Conservation (phyloP, 2,329 filamentous ascomycete genomes). For the Fusarium sp. region DNA sequence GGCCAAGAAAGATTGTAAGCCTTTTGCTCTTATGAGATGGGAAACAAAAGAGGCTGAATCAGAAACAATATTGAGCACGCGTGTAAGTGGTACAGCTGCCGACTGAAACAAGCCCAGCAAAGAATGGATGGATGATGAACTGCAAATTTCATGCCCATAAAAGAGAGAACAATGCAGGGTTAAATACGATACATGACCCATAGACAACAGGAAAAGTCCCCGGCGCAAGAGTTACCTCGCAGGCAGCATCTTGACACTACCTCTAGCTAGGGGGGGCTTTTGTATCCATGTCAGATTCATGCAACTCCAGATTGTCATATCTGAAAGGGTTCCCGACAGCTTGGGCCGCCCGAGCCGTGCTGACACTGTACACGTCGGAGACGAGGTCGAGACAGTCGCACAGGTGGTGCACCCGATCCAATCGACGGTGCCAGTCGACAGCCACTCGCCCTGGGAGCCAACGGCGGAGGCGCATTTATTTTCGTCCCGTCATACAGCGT, state of each 20-base stretch:
- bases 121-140: neutral
- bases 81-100: conserved; percentile 28
- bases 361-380: conserved; percentile 41
- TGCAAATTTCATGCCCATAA: neutral
- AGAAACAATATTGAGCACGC: conserved; percentile 27
- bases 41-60: conserved; percentile 35
- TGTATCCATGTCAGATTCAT: conserved; percentile 37
- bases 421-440: conserved; percentile 17
- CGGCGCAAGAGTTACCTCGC: conserved; percentile 9
- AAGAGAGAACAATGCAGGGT: conserved; percentile 21
- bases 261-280: neutral
- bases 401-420: conserved; percentile 31
- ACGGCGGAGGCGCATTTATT: conserved; percentile 39
- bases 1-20: neutral
- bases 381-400: conserved; percentile 24
- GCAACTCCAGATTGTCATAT: conserved; percentile 42
- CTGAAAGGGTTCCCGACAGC: conserved; percentile 40
- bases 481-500: conserved; percentile 40
- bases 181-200: conserved; percentile 31
- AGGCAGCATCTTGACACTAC: conserved; percentile 31
- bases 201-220: conserved; percentile 9
- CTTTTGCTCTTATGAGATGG: neutral
- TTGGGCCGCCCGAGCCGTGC: conserved; percentile 41
- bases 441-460: conserved; percentile 44
- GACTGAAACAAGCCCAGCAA: conserved; percentile 10